Conservation (phyloP, 345 rosid genomes). For the Iberis pinnata region DNA sequence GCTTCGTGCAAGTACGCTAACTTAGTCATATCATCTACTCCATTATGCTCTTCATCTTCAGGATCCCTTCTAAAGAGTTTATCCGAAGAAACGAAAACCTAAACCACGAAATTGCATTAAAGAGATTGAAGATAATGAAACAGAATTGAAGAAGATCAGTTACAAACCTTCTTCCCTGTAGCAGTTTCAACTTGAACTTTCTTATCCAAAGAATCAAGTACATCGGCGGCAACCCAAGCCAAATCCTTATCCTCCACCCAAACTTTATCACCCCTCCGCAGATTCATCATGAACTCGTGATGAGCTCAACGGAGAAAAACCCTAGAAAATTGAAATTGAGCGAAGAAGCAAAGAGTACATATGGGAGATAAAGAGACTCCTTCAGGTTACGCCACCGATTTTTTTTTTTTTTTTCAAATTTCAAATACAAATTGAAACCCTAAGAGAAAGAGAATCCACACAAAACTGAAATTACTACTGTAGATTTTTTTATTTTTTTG, state of each 20-base stretch:
- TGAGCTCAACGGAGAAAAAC: constrained; percentile 12
- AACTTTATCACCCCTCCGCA: constrained; percentile 68
- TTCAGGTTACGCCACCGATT: constrained; percentile 22
- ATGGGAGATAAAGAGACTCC: constrained; percentile 7
- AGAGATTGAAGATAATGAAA: neutral
- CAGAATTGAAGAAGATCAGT: neutral
- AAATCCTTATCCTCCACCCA: constrained; percentile 73
- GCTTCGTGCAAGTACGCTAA: constrained; percentile 93
- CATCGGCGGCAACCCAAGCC: constrained; percentile 84
- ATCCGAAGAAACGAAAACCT: constrained; percentile 50
- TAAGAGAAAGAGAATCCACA: neutral
- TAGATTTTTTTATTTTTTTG: constrained; percentile 6
- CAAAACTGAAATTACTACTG: neutral
- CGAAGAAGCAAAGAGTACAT: neutral
- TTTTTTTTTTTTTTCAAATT: constrained; percentile 23
- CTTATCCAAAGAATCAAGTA: constrained; percentile 42
- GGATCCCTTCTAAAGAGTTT: constrained; percentile 64
- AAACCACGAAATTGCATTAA: constrained; percentile 6
- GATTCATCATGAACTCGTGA: constrained; percentile 33
- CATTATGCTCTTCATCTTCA: constrained; percentile 84
- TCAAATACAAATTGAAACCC: constrained; percentile 25
- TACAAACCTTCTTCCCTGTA: constrained; percentile 61
- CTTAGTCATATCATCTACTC: constrained; percentile 98
- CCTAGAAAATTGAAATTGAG: constrained; percentile 9
- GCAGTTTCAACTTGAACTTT: constrained; percentile 47